A percentile compares a stretch with the other conserved stretches of the same genome.
These are phyloP conservation scores for Didymella keratinophila DNA, from an alignment of 2,329 filamentous ascomycete genomes.

Conservation along the genomic window DNA sequence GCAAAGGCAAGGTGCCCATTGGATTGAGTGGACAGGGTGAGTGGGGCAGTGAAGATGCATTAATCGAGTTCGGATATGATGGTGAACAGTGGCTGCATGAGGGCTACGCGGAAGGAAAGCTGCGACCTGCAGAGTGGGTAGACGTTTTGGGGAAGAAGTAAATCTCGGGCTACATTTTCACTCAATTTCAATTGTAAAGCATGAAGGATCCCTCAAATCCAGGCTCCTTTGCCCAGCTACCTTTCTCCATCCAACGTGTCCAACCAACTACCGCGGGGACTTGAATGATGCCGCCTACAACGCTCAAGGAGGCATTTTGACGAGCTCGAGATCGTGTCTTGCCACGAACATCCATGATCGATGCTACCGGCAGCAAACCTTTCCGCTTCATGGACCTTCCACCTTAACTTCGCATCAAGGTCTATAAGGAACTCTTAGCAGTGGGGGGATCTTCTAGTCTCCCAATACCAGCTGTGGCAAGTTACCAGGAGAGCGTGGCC, in stretches of 20 bases:
- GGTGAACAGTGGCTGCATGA: slow-evolving; percentile 58
- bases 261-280: no score
- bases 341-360: not conserved
- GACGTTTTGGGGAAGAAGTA: slow-evolving; percentile 46
- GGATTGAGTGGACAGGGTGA: slow-evolving; percentile 64
- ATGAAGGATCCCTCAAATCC: no score
- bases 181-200: not conserved
- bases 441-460: not conserved
- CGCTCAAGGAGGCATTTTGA: not conserved
- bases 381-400: not conserved
- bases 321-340: not conserved
- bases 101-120: slow-evolving; percentile 44
- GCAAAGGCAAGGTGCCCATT: slow-evolving; percentile 63
- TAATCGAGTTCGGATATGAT: slow-evolving; percentile 63
- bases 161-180: not conserved
- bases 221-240: no score
- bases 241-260: no score
- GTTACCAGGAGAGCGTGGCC: no score
- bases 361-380: not conserved
- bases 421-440: not conserved
- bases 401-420: not conserved
- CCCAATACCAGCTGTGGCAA: no score
- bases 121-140: slow-evolving; percentile 49
- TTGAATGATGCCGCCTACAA: no score
- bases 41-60: slow-evolving; percentile 62